Percentiles rank a stretch among this genome's conserved stretches.
Conservation (phyloP, 306 rosid genomes). For the Lablab purpureus region DNA sequence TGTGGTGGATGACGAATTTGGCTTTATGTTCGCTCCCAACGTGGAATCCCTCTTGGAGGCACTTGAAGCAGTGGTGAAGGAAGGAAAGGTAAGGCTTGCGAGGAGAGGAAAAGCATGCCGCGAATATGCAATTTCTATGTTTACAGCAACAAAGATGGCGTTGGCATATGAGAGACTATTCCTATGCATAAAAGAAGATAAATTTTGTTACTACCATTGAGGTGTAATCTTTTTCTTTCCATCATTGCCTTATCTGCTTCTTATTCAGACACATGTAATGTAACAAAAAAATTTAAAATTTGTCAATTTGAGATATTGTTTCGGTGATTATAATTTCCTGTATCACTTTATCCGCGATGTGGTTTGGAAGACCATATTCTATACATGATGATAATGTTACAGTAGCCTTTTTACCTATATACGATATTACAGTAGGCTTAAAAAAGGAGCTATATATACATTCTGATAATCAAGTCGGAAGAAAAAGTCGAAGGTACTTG, state of each 20-base stretch:
- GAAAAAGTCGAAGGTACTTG: too few relatives aligned
- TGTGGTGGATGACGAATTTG: constrained; percentile 80
- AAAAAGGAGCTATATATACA: neutral
- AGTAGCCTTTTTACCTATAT: too few relatives aligned
- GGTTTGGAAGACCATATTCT: constrained; percentile 5
- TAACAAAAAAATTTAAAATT: neutral
- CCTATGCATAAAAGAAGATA: constrained; percentile 72
- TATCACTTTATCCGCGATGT: constrained; percentile 11
- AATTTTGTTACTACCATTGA: constrained; percentile 76
- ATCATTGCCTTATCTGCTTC: constrained; percentile 4
- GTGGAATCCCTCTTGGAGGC: constrained; percentile 78
- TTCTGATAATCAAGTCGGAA: neutral
- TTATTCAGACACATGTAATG: constrained; percentile 28
- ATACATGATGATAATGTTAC: neutral
- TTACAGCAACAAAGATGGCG: constrained; percentile 87
- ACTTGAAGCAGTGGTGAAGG: constrained; percentile 65
- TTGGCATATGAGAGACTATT: constrained; percentile 89
- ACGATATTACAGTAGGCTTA: neutral
- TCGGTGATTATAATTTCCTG: constrained; percentile 4
- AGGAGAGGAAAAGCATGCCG: constrained; percentile 78
- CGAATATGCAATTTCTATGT: constrained; percentile 80
- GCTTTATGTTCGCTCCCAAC: constrained; percentile 89
- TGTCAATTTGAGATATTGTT: constrained; percentile 18
- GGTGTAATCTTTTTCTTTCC: constrained; percentile 22
- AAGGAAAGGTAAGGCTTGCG: constrained; percentile 69